Base-by-base conservation (phyloP, 352 stramenopile genomes). In the Globisporangium cylindrosporum region DNA sequence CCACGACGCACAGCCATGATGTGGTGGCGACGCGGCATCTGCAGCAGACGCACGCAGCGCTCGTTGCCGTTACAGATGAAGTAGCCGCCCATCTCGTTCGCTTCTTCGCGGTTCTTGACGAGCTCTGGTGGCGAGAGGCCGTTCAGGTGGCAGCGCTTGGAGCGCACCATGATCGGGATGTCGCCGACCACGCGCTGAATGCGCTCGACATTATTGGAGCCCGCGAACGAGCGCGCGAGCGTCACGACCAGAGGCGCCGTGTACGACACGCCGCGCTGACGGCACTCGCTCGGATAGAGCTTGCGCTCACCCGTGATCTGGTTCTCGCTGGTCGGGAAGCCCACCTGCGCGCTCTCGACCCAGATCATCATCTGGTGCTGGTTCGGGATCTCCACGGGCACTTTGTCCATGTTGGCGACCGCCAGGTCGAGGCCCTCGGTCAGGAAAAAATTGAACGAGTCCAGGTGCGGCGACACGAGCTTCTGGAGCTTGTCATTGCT, bases 21-120 rank as follows among this genome's bases (percentile, higher is more conserved):
- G 71, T 96, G 89, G 73, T 96, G 87, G 46, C 89, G 87, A 49
- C 89, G 84, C 10, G 89, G 88, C 79, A 97, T 95, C 83, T 99
- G 98, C 69, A 99, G 80, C 69, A 99, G 79, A 70, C 98, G 89
- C 51, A 99, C 96, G 65, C 97, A 98, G 66, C 97, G 91, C 82
- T 99, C 98, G 80, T 99, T 99, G 34, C 98, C 98, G 77, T 98
- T 99, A 72, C 98, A 98, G 67, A 99, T 98, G 70, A 99, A 99
- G 73, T 99, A 99, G 49, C 98, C 98, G 59, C 98, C 98, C 82
- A 99, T 97, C 73, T 99, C 98, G 66, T 97, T 98, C 65, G 95
- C 89, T 76, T 99, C 95, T 79, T 99, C 91, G 9, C 86, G 74
- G 56, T 76, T 79, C 68, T 93, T 73, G 8, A 99, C 88, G 24